Base-by-base conservation (phyloP, 495 filamentous ascomycete genomes). In the Oleoguttula mirabilis region DNA sequence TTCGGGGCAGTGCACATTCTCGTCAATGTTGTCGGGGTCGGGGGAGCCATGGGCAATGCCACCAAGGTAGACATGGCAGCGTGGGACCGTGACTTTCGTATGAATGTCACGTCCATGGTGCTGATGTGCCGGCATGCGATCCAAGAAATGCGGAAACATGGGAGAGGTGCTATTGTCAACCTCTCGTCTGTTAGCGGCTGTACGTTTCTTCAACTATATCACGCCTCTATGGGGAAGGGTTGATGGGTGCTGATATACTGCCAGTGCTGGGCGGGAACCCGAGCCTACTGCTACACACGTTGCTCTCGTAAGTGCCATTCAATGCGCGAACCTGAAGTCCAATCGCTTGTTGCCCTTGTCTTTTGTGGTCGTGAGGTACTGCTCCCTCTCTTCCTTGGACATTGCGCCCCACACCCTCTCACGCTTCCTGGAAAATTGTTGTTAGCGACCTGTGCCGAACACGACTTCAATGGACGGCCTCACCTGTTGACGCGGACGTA, bases 371-470 rank as follows among this genome's bases (percentile, higher is more conserved):
- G 50, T 32, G 10, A 53, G 53, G 50, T 70, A 67, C 0, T 40
- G 36, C 1, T 56, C 40, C 24, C 50, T 52, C 31, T 67, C 57
- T 25, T 63, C 59, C 1, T 27, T 16, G 2, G 52, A 48, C 59
- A 68, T 62, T 1, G 43, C 46, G 21, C 50, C 31, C 66, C 66
- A 68, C 12, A 52, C 48, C 39, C 40, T 48, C 22, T 63, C 63
- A 24, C 65, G 65, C 35, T 54, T 51, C 17, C 39, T 41, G 24
- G 17, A n/a, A 7, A 31, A 30, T 12, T n/a, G n/a, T 12, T 11
- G 17, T 41, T 21, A 41, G 38, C 16, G 19, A 10, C 12, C 4
- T 31, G 4, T 16, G 10, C 12, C 11, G 5, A 16, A 27, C 8
- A 27, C 21, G n/a, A 12, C 21, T 10, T 30, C 3, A 15, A 8